Base-by-base conservation (phyloP, 1,284 basidiomycete genomes). In the Polyporus tsugae region DNA sequence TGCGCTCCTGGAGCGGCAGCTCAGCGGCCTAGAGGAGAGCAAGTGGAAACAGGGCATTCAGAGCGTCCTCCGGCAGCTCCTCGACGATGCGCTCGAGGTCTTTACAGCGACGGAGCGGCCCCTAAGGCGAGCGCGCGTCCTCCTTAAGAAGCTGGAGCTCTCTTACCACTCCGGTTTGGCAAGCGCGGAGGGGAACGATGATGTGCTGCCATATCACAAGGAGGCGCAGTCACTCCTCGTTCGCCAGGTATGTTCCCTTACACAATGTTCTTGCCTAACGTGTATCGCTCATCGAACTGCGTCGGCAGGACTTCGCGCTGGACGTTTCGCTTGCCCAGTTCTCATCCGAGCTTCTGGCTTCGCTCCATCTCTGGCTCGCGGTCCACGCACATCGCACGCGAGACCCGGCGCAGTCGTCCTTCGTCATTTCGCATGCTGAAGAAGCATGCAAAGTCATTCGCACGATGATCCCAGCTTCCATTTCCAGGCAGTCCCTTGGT, bases 311-410 rank as follows among this genome's bases (percentile, higher is more conserved):
- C n/a, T 66, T 82, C 0, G 82, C 80, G 0, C 74, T 80, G 19
- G 88, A 89, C 72, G 62, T 62, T 0, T 74, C 72, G 0, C 77
- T 89, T 6, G 75, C 77, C 4, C 75, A 70, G 6, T 85, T 84
- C 66, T 75, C 80, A 42, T 72, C 77, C 2, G 87, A 90, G 74
- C 87, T 89, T 69, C 82, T 79, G 39, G 82, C 86, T 2, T 78
- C 83, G 1, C 79, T 82, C 2, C 84, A 90, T 71, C 80, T 93
- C n/a, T 92, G 90, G 90, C 77, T 86, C 49, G 87, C 88, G 0
- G 78, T 93, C 15, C 89, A 91, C 73, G 84, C 85, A 1, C 91
- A 93, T 76, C 84, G 86, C 22, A 81, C 78, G 13, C 81, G 77
- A 4, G 83, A 85, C 68, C 63, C 75, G 1, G 74, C 81, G 15